These are phyloP conservation scores for Boletales sp. DNA, from an alignment of 768 basidiomycete genomes.

Conservation along the genomic window DNA sequence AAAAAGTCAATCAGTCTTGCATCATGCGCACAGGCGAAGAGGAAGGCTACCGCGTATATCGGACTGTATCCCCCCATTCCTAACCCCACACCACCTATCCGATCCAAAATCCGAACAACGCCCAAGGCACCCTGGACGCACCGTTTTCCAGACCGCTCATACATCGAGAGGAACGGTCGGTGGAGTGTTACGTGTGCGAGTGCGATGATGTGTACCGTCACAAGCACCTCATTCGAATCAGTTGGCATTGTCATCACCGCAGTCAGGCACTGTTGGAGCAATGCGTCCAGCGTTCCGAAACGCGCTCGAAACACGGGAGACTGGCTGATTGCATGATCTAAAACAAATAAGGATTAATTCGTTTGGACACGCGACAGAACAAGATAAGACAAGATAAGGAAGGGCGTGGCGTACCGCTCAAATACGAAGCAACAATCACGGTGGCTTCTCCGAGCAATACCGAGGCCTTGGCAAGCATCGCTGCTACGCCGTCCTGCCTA, in stretches of 20 bases:
- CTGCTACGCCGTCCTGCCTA: constrained; percentile 1
- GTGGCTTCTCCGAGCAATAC: constrained; percentile 36
- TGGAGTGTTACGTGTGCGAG: constrained; percentile 26
- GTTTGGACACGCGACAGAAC: neutral
- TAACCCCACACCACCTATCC: constrained; percentile 1
- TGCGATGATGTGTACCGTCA: constrained; percentile 19
- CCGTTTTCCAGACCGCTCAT: constrained; percentile 11
- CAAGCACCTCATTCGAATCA: constrained; percentile 1
- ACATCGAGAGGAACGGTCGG: constrained; percentile 12
- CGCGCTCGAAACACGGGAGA: constrained; percentile 39
- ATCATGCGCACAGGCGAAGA: neutral
- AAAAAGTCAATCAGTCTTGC: neutral
- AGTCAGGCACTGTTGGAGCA: constrained; percentile 35
- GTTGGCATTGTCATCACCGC: constrained; percentile 8
- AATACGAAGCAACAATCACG: constrained; percentile 25
- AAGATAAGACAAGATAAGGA: neutral
- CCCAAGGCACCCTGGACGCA: constrained; percentile 15
- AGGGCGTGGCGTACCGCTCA: constrained; percentile 22
- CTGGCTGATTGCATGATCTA: constrained; percentile 43
- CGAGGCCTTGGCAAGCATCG: constrained; percentile 27
- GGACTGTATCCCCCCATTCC: constrained; percentile 12
- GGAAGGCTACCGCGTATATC: constrained; percentile 12
- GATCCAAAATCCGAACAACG: constrained; percentile 14
- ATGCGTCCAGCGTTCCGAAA: constrained; percentile 43
- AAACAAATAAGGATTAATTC: neutral